Evolutionary conservation across 176 grass and related monocot genomes (phyloP).

Genomic region (Thinopyrum elongatum): DNA sequence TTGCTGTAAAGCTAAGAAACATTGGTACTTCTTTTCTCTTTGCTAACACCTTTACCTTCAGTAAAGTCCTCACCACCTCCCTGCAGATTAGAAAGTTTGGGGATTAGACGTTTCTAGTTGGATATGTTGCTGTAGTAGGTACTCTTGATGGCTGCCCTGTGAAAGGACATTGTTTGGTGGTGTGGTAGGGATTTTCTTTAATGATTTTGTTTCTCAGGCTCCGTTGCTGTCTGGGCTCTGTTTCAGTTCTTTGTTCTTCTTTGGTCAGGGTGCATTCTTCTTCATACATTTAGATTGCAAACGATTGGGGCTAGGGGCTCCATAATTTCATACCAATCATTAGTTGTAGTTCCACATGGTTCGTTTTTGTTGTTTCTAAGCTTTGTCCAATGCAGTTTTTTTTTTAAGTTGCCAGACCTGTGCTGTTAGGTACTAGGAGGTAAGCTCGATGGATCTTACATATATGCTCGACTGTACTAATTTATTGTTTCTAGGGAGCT

Average conservation of each 20-base stretch:
- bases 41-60: not conserved
- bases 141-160: not conserved
- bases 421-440: slow-evolving; percentile 12
- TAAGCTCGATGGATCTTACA: not conserved
- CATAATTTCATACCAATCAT: not conserved
- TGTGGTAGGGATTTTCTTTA: not conserved
- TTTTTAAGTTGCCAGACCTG: not conserved
- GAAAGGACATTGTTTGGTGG: slow-evolving; percentile 24
- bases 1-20: slow-evolving; percentile 55
- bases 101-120: slow-evolving; percentile 16
- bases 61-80: not conserved
- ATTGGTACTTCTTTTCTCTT: slow-evolving; percentile 30
- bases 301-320: not conserved
- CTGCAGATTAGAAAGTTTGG: slow-evolving; percentile 2
- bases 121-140: slow-evolving; percentile 23
- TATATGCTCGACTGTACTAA: not conserved
- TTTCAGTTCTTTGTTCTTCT: not conserved
- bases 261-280: not conserved
- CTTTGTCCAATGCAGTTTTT: not conserved
- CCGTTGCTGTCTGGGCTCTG: not conserved
- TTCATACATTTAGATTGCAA: slow-evolving; percentile 29
- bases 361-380: slow-evolving; percentile 15
- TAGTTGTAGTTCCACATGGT: not conserved
- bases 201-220: not conserved
- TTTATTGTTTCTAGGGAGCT: not conserved